These are phyloP conservation scores for Cymbidium sinense DNA, from an alignment of 106 monocot genomes.

Conservation along the genomic window DNA sequence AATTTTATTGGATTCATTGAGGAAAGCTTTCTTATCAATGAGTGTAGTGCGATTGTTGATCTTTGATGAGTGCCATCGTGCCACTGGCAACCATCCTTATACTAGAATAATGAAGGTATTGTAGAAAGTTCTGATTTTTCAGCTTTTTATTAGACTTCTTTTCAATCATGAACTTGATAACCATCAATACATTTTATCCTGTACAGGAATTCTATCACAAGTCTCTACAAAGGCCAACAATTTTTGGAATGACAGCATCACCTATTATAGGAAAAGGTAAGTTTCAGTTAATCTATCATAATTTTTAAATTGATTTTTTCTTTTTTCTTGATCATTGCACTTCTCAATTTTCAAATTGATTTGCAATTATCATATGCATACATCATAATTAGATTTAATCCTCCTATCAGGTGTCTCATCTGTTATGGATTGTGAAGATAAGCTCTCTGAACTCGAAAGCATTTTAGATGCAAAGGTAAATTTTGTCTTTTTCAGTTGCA, in stretches of 20 bases:
- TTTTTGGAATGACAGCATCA: conserved; percentile 94
- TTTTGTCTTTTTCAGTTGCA: neutral
- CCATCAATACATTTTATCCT: conserved; percentile 1
- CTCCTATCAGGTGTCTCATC: conserved; percentile 60
- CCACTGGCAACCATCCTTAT: conserved; percentile 78
- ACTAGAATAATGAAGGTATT: conserved; percentile 80
- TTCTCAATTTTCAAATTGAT: neutral
- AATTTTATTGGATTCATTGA: conserved; percentile 68
- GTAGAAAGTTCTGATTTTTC: neutral
- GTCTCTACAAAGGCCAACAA: conserved; percentile 35
- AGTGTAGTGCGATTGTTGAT: conserved; percentile 48
- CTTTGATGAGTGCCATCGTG: conserved; percentile 91
- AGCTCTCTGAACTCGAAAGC: conserved; percentile 68
- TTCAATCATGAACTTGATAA: neutral
- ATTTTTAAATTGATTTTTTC: neutral
- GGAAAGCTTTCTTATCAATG: conserved; percentile 63
- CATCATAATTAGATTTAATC: neutral
- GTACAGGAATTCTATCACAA: conserved; percentile 82
- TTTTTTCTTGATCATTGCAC: neutral
- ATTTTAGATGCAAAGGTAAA: conserved; percentile 77
- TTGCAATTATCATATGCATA: neutral
- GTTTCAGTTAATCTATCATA: neutral
- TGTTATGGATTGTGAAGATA: conserved; percentile 51
- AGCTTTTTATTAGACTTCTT: neutral
- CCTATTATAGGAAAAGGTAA: conserved; percentile 78